phyloP scores from a whole-genome alignment of 1,139 yeast genomes.

The Lodderomyces elongisporus region DNA sequence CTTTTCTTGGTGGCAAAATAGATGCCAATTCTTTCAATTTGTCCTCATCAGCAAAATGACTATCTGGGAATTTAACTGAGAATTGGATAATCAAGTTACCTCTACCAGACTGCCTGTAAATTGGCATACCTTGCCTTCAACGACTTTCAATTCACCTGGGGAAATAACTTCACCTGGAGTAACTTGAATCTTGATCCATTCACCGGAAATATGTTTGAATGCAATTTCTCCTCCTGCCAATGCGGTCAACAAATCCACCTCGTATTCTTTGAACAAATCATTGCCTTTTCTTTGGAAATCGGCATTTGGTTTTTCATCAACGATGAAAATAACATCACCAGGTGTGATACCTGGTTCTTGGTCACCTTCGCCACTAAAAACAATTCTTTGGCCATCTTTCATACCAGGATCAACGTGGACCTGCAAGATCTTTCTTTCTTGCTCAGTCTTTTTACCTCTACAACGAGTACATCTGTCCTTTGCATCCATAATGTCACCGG shows the following conservation, averaged over 20 bases:
- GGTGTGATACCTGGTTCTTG: constrained; percentile 94
- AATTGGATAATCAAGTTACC: constrained; percentile 73
- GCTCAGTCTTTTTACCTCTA: constrained; percentile 80
- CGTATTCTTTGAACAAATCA: constrained; percentile 80
- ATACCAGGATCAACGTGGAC: constrained; percentile 97
- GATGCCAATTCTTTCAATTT: constrained; percentile 59
- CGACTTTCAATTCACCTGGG: constrained; percentile 76
- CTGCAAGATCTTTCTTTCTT: constrained; percentile 89
- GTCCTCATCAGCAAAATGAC: constrained; percentile 61
- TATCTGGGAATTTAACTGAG: constrained; percentile 65
- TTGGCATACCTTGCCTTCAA: constrained; percentile 95
- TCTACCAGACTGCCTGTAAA: constrained; percentile 67
- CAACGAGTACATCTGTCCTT: constrained; percentile 88
- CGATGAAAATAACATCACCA: constrained; percentile 91
- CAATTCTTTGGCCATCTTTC: constrained; percentile 90
- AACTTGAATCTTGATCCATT: constrained; percentile 75
- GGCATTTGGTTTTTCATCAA: constrained; percentile 83
- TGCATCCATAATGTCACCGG: constrained; percentile 83
- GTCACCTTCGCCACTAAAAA: constrained; percentile 94
- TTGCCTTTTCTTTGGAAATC: constrained; percentile 83
- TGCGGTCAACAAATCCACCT: constrained; percentile 88
- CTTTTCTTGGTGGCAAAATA: constrained; percentile 62
- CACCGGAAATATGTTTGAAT: constrained; percentile 83
- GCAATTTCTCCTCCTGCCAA: constrained; percentile 93
- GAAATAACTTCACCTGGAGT: constrained; percentile 91